phyloP scores from a whole-genome alignment of 73 alveolate genomes.

The Urostyla sp. region DNA sequence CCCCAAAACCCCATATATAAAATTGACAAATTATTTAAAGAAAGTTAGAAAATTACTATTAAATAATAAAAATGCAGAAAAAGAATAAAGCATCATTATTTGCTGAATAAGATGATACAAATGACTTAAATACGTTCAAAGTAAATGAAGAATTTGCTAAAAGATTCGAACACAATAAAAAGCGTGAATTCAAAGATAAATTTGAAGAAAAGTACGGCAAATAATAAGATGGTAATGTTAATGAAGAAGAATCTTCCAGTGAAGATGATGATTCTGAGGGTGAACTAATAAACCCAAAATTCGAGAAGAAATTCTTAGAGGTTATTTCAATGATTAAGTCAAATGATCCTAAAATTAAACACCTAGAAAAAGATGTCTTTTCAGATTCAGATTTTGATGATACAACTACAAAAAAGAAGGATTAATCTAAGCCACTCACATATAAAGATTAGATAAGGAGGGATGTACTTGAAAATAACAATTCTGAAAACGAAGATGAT shows the following conservation, averaged over 20 bases:
- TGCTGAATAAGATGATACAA: background rate
- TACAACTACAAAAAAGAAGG: constrained; percentile 16
- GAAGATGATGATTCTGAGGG: constrained; percentile 77
- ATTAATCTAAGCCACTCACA: constrained; percentile 51
- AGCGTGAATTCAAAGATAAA: constrained; percentile 28
- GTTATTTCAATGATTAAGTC: constrained; percentile 62
- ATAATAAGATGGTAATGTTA: background rate
- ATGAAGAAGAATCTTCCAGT: constrained; percentile 24
- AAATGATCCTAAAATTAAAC: constrained; percentile 66
- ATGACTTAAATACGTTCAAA: background rate
- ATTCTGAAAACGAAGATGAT: background rate
- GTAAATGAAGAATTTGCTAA: constrained; percentile 61
- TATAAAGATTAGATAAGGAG: constrained; percentile 60
- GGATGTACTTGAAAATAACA: constrained; percentile 28
- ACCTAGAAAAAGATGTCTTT: constrained; percentile 27
- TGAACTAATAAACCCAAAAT: constrained; percentile 54
- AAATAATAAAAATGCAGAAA: background rate
- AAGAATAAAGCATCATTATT: background rate
- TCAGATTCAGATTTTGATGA: constrained; percentile 59
- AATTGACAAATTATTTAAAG: no score
- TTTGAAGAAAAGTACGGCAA: constrained; percentile 38
- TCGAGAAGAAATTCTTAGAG: constrained; percentile 69
- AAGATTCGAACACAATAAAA: constrained; percentile 54
- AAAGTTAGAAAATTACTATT: background rate
- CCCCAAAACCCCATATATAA: no score